phyloP scores from a whole-genome alignment of 106 monocot species.

The Platanthera guangdongensis region DNA sequence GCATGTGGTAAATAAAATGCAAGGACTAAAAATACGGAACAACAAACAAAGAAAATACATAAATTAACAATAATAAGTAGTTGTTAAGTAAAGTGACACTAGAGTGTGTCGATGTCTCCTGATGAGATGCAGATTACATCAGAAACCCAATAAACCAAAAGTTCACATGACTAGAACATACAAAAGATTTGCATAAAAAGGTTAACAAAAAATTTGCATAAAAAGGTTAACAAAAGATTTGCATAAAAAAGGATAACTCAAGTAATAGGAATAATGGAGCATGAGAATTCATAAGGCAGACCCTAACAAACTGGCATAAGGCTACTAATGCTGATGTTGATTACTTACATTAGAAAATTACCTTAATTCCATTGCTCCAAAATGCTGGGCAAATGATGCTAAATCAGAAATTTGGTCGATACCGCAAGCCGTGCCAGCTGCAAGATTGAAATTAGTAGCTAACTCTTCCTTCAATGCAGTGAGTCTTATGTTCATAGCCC shows the following conservation, averaged over 20 bases:
- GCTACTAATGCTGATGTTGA: background rate
- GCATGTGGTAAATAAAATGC: no score
- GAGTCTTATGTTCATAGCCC: conserved; percentile 69
- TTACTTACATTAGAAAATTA: conserved; percentile 16
- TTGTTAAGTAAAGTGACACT: no score
- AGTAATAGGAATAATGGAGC: background rate
- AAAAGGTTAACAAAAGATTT: background rate
- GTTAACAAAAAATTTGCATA: background rate
- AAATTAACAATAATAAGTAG: no score
- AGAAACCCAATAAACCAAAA: background rate
- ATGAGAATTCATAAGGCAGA: background rate
- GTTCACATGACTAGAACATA: background rate
- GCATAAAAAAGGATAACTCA: background rate
- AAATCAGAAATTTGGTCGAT: conserved; percentile 48
- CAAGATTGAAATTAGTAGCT: conserved; percentile 30
- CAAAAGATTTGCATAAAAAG: background rate
- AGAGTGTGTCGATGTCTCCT: no score
- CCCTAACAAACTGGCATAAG: background rate
- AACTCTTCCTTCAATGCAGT: conserved; percentile 59
- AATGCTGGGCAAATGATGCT: conserved; percentile 59
- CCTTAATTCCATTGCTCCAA: conserved; percentile 66
- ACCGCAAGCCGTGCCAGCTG: conserved; percentile 42
- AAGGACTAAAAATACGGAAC: no score
- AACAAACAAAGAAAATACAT: no score
- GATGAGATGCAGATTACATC: no score